Percentiles rank a stretch among this genome's conserved stretches.
Conservation (phyloP, 257 asterid genomes). For the Euphrasia confusa region DNA sequence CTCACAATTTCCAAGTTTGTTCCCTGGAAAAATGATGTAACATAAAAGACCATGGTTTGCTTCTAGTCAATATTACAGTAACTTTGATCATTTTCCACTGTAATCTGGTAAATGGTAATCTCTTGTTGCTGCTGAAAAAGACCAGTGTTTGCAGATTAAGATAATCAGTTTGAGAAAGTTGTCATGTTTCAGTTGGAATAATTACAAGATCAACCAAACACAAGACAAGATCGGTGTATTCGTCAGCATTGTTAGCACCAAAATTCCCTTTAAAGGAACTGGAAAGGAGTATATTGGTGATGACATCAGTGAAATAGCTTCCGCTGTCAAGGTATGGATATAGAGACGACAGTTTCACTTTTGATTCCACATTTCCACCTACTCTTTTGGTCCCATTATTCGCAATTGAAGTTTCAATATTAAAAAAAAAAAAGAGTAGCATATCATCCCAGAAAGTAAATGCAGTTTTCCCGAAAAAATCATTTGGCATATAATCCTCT, state of each 20-base stretch:
- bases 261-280: constrained; percentile 90
- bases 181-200: constrained; percentile 65
- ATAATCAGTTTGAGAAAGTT: constrained; percentile 10
- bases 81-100: background rate
- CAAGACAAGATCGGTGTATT: constrained; percentile 90
- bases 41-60: constrained; percentile 9
- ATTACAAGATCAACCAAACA: constrained; percentile 85
- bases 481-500: no score
- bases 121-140: constrained; percentile 22
- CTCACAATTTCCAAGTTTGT: background rate
- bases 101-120: constrained; percentile 10
- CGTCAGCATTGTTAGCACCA: constrained; percentile 93
- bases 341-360: background rate
- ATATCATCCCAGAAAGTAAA: background rate
- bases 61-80: constrained; percentile 20
- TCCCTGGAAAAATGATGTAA: constrained; percentile 12
- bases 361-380: background rate
- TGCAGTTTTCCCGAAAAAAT: background rate
- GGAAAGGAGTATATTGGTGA: constrained; percentile 96
- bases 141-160: constrained; percentile 5
- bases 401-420: background rate
- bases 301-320: constrained; percentile 88
- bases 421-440: no score
- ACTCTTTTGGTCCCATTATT: background rate
- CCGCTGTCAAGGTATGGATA: constrained; percentile 74